Evolutionary conservation across 164 flowering plant genomes (phyloP).

Genomic region (Brasenia schreberi): DNA sequence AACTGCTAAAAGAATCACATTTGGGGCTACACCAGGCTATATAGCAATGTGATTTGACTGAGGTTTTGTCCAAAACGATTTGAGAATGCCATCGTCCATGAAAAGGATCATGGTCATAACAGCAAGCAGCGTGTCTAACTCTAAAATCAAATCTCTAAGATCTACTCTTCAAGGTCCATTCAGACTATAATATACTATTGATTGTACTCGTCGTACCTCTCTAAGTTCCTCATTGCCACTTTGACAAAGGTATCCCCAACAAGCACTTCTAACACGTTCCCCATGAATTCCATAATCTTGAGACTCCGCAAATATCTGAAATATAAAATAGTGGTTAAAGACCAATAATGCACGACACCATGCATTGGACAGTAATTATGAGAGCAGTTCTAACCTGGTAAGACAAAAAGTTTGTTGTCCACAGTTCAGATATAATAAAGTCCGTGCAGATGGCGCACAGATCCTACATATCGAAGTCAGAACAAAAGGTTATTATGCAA

Average conservation of each 20-base stretch:
- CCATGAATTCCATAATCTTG: conserved; percentile 98
- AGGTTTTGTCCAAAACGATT: too few relatives aligned
- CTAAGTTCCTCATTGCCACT: conserved; percentile 85
- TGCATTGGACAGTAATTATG: conserved; percentile 1
- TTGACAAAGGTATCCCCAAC: conserved; percentile 99
- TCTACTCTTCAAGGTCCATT: too few relatives aligned
- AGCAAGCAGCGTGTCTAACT: too few relatives aligned
- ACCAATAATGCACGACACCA: neutral
- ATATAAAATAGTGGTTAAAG: conserved; percentile 5
- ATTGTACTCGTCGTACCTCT: conserved; percentile 39
- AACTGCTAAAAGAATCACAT: too few relatives aligned
- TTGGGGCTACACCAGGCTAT: too few relatives aligned
- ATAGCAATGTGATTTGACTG: too few relatives aligned
- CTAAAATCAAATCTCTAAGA: too few relatives aligned
- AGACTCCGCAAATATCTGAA: conserved; percentile 86
- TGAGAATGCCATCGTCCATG: too few relatives aligned
- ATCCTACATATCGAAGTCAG: conserved; percentile 42
- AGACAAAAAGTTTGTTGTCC: conserved; percentile 90
- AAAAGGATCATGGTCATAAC: too few relatives aligned
- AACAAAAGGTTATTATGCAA: neutral
- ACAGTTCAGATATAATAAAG: conserved; percentile 81
- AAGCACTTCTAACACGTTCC: conserved; percentile 95
- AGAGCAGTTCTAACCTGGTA: conserved; percentile 54
- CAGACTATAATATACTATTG: too few relatives aligned
- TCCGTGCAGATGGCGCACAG: conserved; percentile 95